Evolutionary conservation across 192 early-diverging fungal genomes (phyloP).

Genomic region (Pecoramyces ruminantium): DNA sequence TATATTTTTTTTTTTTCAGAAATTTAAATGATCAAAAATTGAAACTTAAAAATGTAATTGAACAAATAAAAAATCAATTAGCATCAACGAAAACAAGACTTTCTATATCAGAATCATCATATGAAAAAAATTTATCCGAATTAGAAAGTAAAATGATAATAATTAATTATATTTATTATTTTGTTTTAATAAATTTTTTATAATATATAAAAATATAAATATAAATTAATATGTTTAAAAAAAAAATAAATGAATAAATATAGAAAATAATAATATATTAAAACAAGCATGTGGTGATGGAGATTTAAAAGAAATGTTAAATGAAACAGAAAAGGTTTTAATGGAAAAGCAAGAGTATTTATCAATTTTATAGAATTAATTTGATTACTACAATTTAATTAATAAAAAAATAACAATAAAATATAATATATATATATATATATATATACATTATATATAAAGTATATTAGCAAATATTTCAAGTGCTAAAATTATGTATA

Average conservation of each 20-base stretch:
- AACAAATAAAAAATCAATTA: background rate
- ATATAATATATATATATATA: too few relatives aligned
- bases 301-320: slow-evolving; percentile 10
- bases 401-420: too few relatives aligned
- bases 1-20: background rate
- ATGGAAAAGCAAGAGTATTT: slow-evolving; percentile 14
- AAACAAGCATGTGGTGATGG: slow-evolving; percentile 3
- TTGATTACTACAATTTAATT: too few relatives aligned
- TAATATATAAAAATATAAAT: too few relatives aligned
- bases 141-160: background rate
- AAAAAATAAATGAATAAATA: background rate
- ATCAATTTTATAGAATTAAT: too few relatives aligned
- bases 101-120: background rate
- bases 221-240: too few relatives aligned
- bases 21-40: background rate
- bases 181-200: too few relatives aligned
- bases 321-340: slow-evolving; percentile 15
- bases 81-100: background rate
- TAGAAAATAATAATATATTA: slow-evolving; percentile 1
- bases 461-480: slow-evolving; percentile 17
- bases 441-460: too few relatives aligned
- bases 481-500: slow-evolving; percentile 44
- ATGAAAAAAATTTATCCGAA: background rate
- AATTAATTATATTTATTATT: too few relatives aligned
- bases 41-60: background rate